These are phyloP conservation scores for Erucastrum elatum DNA, from an alignment of 345 rosid genomes.

Conservation along the genomic window DNA sequence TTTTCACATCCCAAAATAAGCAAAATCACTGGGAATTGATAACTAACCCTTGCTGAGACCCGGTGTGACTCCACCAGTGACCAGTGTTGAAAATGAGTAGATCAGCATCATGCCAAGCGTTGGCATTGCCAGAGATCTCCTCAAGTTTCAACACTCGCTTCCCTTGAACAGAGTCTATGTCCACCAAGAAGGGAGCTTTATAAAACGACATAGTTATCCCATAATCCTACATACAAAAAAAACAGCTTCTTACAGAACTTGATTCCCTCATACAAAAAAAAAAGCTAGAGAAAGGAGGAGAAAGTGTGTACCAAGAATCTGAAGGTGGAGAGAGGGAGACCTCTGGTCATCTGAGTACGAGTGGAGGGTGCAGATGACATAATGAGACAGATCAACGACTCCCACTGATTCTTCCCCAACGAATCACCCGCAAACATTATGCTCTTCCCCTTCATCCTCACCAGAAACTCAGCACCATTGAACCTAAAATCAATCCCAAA, in stretches of 20 bases:
- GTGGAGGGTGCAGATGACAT: slow-evolving; percentile 56
- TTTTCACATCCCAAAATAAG: background rate
- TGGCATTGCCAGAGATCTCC: slow-evolving; percentile 69
- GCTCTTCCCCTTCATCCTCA: slow-evolving; percentile 67
- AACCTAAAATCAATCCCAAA: slow-evolving; percentile 47
- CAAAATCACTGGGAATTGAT: background rate
- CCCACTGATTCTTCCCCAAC: slow-evolving; percentile 85
- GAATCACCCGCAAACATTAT: slow-evolving; percentile 97
- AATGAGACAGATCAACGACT: slow-evolving; percentile 80
- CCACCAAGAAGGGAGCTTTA: slow-evolving; percentile 85
- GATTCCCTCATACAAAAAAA: background rate
- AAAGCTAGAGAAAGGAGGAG: background rate
- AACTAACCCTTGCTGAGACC: slow-evolving; percentile 58
- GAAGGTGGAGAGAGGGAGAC: slow-evolving; percentile 71
- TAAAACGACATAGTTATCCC: slow-evolving; percentile 64
- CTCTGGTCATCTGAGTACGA: slow-evolving; percentile 60
- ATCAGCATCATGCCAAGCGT: slow-evolving; percentile 66
- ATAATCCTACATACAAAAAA: slow-evolving; percentile 57
- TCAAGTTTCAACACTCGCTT: slow-evolving; percentile 68
- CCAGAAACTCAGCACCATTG: slow-evolving; percentile 67
- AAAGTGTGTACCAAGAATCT: slow-evolving; percentile 59
- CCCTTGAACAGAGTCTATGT: slow-evolving; percentile 70
- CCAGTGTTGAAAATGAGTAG: slow-evolving; percentile 86
- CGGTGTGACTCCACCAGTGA: slow-evolving; percentile 93
- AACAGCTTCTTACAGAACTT: background rate